These are phyloP conservation scores for Vitis hybrid DNA, from an alignment of 177 flowering plant genomes.

Conservation along the genomic window DNA sequence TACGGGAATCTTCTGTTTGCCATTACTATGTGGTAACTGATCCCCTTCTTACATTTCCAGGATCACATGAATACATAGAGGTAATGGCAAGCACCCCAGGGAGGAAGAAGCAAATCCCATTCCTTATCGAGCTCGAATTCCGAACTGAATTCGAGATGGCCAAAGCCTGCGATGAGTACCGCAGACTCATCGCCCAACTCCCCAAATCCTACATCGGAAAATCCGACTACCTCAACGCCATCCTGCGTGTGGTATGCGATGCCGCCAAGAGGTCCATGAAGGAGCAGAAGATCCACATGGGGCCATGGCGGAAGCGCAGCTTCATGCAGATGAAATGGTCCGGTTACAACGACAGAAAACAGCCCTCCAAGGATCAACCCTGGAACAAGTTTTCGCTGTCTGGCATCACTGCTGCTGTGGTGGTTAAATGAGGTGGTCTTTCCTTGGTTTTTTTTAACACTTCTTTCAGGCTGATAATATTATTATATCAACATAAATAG, in stretches of 20 bases:
- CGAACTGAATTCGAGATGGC: conserved; percentile 33
- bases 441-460: too few species aligned
- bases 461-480: too few species aligned
- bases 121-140: conserved; percentile 30
- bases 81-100: conserved; percentile 18
- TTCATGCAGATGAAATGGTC: conserved; percentile 49
- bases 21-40: too few species aligned
- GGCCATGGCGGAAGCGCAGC: conserved; percentile 36
- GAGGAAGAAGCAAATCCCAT: conserved; percentile 21
- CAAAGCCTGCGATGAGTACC: conserved; percentile 32
- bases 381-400: neutral
- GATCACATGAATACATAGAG: conserved; percentile 36
- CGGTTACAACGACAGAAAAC: neutral
- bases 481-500: too few species aligned
- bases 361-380: neutral
- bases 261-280: conserved; percentile 31
- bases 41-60: conserved; percentile 1
- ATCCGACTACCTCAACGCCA: conserved; percentile 23
- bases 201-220: conserved; percentile 30
- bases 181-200: conserved; percentile 13
- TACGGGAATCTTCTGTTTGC: neutral
- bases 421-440: conserved; percentile 3
- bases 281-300: conserved; percentile 35
- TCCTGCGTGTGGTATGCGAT: conserved; percentile 22
- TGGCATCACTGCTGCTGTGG: conserved; percentile 6